phyloP scores from a whole-genome alignment of 331 rosid genomes.

The Quercus tomentella region DNA sequence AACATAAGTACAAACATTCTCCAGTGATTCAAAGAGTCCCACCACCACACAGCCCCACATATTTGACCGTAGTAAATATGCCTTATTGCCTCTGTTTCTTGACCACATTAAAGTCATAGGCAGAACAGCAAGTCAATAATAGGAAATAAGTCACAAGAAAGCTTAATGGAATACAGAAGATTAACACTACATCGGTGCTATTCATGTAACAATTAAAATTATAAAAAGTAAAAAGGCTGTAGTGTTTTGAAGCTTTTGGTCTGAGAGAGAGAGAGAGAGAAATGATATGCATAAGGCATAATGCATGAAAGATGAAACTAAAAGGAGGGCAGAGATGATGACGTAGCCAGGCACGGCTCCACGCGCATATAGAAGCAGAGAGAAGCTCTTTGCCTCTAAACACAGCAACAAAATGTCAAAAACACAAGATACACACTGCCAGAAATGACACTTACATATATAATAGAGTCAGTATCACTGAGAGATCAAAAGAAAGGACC shows the following conservation, averaged over 20 bases:
- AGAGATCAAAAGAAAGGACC: background rate
- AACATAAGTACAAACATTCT: slow-evolving; percentile 35
- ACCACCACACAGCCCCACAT: slow-evolving; percentile 33
- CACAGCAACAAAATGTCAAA: background rate
- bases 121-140: background rate
- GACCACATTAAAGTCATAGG: background rate
- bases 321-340: slow-evolving; percentile 32
- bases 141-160: background rate
- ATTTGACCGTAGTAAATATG: slow-evolving; percentile 32
- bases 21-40: slow-evolving; percentile 2
- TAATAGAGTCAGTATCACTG: background rate
- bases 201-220: background rate
- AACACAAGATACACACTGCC: background rate
- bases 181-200: background rate
- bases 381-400: background rate
- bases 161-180: background rate
- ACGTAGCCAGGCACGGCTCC: slow-evolving; percentile 47
- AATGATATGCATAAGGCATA: too few relatives aligned
- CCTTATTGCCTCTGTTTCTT: background rate
- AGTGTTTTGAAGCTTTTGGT: slow-evolving; percentile 5
- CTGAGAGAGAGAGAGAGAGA: background rate
- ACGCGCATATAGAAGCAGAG: slow-evolving; percentile 9
- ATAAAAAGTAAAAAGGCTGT: slow-evolving; percentile 15
- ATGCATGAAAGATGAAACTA: slow-evolving; percentile 5
- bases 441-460: background rate